phyloP scores from a whole-genome alignment of 2,329 filamentous ascomycete species.

The Penicillium sp. region DNA sequence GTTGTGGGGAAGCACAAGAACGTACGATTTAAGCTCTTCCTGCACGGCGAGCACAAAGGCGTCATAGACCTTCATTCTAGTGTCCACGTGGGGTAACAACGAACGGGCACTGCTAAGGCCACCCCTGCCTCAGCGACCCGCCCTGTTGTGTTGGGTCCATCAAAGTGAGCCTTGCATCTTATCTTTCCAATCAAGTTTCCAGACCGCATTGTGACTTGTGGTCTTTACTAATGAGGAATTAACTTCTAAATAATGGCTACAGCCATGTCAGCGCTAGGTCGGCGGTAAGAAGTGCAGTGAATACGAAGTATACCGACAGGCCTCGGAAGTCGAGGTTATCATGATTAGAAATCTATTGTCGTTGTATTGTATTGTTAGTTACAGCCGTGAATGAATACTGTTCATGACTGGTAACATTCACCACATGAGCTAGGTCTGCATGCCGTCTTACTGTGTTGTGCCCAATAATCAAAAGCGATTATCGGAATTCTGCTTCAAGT shows the following conservation, averaged over 20 bases:
- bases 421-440: neutral
- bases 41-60: slow-evolving; percentile 74
- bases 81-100: neutral
- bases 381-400: neutral
- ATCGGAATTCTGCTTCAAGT: neutral
- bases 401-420: neutral
- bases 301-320: neutral
- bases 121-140: neutral
- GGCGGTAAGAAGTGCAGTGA: neutral
- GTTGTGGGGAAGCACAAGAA: neutral
- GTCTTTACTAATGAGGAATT: neutral
- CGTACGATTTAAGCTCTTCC: slow-evolving; percentile 61
- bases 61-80: slow-evolving; percentile 63
- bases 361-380: neutral
- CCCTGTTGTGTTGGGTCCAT: neutral
- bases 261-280: neutral
- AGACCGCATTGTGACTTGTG: neutral
- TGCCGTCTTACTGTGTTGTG: neutral
- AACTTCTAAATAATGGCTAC: neutral
- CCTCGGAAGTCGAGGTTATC: neutral
- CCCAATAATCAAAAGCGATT: neutral
- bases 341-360: neutral
- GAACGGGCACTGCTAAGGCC: neutral
- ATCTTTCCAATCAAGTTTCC: neutral
- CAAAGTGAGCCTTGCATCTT: neutral